Percentiles rank a stretch among this genome's conserved stretches.
These are phyloP conservation scores for Thalassiosira sp. DNA, from an alignment of 352 stramenopile species.

Conservation along the genomic window DNA sequence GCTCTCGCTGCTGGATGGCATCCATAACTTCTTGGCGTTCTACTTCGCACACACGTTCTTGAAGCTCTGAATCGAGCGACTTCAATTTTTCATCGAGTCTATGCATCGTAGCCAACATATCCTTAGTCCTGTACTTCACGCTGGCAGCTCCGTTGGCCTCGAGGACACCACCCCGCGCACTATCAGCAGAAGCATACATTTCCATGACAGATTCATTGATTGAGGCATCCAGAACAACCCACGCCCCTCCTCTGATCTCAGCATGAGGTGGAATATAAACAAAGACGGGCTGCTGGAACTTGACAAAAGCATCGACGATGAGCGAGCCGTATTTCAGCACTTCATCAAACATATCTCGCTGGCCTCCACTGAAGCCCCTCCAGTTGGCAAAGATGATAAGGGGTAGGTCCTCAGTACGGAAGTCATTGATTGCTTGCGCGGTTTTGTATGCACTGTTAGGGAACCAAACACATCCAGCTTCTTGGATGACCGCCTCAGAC, in stretches of 20 bases:
- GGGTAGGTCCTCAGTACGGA: conserved; percentile 97
- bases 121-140: conserved; percentile 99
- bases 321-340: conserved; percentile 99
- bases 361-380: conserved; percentile 98
- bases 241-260: conserved; percentile 97
- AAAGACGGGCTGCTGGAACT: conserved; percentile 98
- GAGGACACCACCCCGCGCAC: conserved; percentile 94
- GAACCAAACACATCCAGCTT: conserved; percentile 99
- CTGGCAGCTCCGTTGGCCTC: conserved; percentile 97
- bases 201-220: conserved; percentile 99
- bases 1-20: conserved; percentile 89
- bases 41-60: conserved; percentile 69
- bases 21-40: conserved; percentile 72
- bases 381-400: conserved; percentile 99
- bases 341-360: conserved; percentile 99
- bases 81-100: conserved; percentile 93
- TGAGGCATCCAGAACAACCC: conserved; percentile 98
- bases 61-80: conserved; percentile 85
- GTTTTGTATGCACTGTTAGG: conserved; percentile 99
- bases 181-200: conserved; percentile 96
- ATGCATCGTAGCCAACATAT: conserved; percentile 95
- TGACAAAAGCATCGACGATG: conserved; percentile 99
- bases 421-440: conserved; percentile 98
- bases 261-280: conserved; percentile 99
- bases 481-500: conserved; percentile 90